phyloP scores from a whole-genome alignment of 148 eudicot genomes.

The Pharnaceum exiguum region DNA sequence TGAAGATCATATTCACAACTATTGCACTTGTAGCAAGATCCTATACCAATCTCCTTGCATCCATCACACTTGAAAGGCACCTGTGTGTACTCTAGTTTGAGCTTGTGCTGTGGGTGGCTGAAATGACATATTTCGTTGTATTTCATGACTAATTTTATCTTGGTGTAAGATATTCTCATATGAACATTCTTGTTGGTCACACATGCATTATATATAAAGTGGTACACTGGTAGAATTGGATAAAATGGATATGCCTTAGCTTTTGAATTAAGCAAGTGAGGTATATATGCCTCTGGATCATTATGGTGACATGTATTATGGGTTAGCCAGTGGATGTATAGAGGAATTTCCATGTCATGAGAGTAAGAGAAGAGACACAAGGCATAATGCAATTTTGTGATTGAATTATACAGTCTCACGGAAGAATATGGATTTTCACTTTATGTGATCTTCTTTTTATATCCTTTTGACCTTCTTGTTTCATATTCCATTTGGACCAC shows the following conservation, averaged over 20 bases:
- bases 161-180: not conserved
- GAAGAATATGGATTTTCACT: constrained; percentile 12
- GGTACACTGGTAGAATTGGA: not conserved
- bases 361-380: not conserved
- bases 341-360: not conserved
- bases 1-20: constrained; percentile 75
- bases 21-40: constrained; percentile 60
- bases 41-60: constrained; percentile 83
- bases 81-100: constrained; percentile 56
- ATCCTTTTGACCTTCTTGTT: constrained; percentile 8
- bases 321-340: not conserved
- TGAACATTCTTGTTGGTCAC: not conserved
- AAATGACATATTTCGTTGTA: constrained; percentile 69
- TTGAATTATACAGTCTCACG: constrained; percentile 2
- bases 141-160: constrained; percentile 36
- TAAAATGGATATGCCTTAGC: constrained; percentile 13
- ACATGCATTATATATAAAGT: not conserved
- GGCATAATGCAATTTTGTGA: no score
- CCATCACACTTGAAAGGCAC: constrained; percentile 88
- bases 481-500: not conserved
- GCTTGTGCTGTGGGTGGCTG: constrained; percentile 85
- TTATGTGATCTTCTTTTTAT: constrained; percentile 3
- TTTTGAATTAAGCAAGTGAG: constrained; percentile 24
- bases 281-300: constrained; percentile 14
- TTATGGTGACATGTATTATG: constrained; percentile 10